Percentiles rank a stretch among this genome's conserved stretches.
phyloP scores from a whole-genome alignment of 441 rosid species.

The Adansonia grandidieri region DNA sequence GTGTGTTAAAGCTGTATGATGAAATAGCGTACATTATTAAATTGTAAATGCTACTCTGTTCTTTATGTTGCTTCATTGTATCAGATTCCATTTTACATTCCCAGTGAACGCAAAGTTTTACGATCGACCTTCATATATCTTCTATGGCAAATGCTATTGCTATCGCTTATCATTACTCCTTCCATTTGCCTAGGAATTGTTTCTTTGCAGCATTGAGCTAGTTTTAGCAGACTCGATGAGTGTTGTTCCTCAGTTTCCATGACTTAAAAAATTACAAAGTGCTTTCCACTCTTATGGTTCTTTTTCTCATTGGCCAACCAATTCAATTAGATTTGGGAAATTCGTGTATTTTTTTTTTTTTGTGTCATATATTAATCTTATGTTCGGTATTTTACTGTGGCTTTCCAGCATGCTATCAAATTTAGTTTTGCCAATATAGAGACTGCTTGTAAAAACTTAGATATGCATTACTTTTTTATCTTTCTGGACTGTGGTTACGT shows the following conservation, averaged over 20 bases:
- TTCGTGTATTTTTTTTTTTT: no score
- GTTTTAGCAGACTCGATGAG: background rate
- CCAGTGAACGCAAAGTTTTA: background rate
- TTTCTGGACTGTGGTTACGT: background rate
- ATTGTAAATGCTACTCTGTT: slow-evolving; percentile 6
- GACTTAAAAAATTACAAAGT: background rate
- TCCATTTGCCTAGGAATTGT: background rate
- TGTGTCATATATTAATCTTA: no score
- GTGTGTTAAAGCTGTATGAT: slow-evolving; percentile 4
- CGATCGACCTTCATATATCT: background rate
- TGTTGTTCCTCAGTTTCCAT: background rate
- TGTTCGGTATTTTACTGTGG: no score
- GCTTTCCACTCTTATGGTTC: background rate
- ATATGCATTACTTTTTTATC: background rate
- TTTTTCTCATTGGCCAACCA: background rate
- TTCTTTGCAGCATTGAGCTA: background rate
- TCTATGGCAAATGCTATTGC: background rate
- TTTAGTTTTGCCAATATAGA: no score
- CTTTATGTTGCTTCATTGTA: background rate
- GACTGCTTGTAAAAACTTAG: background rate
- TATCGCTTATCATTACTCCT: background rate
- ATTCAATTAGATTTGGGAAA: background rate
- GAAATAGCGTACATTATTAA: background rate
- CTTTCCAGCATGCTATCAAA: no score
- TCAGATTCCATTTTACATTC: background rate